Evolutionary conservation across 1,139 yeast species (phyloP).

Genomic region (Saccharomyces hybrid): DNA sequence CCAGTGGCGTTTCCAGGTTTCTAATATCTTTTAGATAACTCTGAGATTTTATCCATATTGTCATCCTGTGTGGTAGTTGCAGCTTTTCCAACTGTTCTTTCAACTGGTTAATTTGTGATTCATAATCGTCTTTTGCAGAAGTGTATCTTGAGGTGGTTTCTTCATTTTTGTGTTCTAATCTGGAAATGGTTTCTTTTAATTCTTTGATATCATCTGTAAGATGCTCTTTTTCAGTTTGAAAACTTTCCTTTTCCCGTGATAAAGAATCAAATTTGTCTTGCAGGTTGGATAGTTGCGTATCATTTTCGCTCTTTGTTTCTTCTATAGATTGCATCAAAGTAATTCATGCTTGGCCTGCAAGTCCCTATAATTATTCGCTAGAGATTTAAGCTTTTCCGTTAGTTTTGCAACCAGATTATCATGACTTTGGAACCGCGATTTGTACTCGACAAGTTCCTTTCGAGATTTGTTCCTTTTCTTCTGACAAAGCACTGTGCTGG

Average conservation of each 20-base stretch:
- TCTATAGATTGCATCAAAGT: conserved; percentile 14
- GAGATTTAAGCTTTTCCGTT: conserved; percentile 34
- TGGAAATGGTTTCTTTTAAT: not conserved
- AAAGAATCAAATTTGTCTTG: conserved; percentile 10
- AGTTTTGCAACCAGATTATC: conserved; percentile 31
- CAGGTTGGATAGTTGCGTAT: conserved; percentile 4
- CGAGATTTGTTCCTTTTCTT: conserved; percentile 14
- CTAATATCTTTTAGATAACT: not conserved
- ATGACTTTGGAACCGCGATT: conserved; percentile 23
- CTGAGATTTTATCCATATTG: conserved; percentile 1
- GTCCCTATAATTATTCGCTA: conserved; percentile 30
- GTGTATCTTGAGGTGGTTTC: not conserved
- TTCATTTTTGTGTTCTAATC: not conserved
- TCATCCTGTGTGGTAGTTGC: not conserved
- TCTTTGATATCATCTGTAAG: not conserved
- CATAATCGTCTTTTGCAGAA: not conserved
- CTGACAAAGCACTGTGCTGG: not conserved
- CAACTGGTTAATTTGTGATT: not conserved
- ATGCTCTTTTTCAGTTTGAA: conserved; percentile 7
- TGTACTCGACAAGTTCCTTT: conserved; percentile 25
- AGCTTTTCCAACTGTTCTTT: not conserved
- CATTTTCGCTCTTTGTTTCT: conserved; percentile 4
- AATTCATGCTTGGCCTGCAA: conserved; percentile 23
- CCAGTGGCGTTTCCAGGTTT: conserved; percentile 8
- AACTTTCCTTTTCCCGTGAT: conserved; percentile 8